These are phyloP conservation scores for Rhododendron ferrugineum DNA, from an alignment of 148 eudicot genomes.

Conservation along the genomic window DNA sequence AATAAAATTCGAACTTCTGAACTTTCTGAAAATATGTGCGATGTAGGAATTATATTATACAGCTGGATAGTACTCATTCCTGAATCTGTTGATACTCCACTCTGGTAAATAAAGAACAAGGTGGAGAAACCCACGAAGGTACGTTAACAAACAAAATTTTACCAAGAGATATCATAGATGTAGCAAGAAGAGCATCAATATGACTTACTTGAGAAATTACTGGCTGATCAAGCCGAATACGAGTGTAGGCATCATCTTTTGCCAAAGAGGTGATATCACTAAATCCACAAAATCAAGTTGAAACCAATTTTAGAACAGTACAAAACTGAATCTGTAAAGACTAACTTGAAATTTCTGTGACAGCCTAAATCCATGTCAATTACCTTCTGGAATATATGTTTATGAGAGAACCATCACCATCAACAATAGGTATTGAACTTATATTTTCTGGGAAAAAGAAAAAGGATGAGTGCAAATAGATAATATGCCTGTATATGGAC, in stretches of 20 bases:
- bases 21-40: neutral
- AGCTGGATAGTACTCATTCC: neutral
- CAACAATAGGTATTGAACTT: slow-evolving; percentile 44
- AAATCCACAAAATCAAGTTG: neutral
- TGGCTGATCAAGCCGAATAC: slow-evolving; percentile 34
- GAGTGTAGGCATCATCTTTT: slow-evolving; percentile 23
- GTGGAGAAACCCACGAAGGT: neutral
- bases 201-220: slow-evolving; percentile 33
- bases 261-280: slow-evolving; percentile 44
- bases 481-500: neutral
- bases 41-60: neutral
- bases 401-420: slow-evolving; percentile 30
- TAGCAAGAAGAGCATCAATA: neutral
- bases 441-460: slow-evolving; percentile 30
- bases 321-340: neutral
- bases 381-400: slow-evolving; percentile 43
- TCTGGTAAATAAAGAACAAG: neutral
- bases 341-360: neutral
- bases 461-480: neutral
- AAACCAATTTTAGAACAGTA: neutral
- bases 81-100: neutral
- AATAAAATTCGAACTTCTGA: neutral
- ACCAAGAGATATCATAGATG: neutral
- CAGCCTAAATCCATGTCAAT: neutral
- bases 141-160: neutral